Evolutionary conservation across 768 basidiomycete genomes (phyloP).

Genomic region (Cyclocybe cylindracea): DNA sequence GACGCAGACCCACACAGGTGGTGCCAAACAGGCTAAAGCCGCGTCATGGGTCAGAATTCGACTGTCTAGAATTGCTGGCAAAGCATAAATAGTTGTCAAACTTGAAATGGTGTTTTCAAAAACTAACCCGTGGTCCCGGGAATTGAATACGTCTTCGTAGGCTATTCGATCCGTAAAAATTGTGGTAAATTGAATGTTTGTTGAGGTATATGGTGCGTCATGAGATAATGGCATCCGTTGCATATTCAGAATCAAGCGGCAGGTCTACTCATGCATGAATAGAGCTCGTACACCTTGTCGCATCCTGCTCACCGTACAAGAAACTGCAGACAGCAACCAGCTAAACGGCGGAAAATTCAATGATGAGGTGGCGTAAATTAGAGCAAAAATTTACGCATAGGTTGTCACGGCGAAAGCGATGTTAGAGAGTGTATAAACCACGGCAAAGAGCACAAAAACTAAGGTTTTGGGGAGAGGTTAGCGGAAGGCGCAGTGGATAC

Average conservation of each 20-base stretch:
- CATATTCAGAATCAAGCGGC: constrained; percentile 26
- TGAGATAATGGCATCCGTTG: constrained; percentile 6
- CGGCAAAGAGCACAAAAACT: constrained; percentile 21
- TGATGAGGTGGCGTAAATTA: neutral
- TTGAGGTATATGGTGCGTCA: constrained; percentile 5
- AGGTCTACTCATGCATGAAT: constrained; percentile 16
- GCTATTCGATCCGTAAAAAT: constrained; percentile 15
- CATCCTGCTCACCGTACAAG: constrained; percentile 15
- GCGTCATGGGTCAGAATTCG: too few species aligned
- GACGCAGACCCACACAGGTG: too few species aligned
- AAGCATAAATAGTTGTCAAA: too few species aligned
- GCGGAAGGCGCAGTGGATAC: neutral
- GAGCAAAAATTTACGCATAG: constrained; percentile 19
- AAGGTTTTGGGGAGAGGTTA: neutral
- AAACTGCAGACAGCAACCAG: constrained; percentile 24
- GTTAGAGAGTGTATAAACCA: constrained; percentile 15
- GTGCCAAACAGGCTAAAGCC: too few species aligned
- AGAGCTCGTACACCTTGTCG: neutral
- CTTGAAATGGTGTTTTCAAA: too few species aligned
- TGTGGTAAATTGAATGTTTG: constrained; percentile 17
- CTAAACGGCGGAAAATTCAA: constrained; percentile 5
- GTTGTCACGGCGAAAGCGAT: constrained; percentile 18
- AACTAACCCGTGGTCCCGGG: too few species aligned
- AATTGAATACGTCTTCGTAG: constrained; percentile 7
- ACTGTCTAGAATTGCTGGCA: too few species aligned